A percentile compares a stretch with the other conserved stretches of the same genome.
These are phyloP conservation scores for Bertia moriformis DNA, from an alignment of 2,329 filamentous ascomycete genomes.

Conservation along the genomic window DNA sequence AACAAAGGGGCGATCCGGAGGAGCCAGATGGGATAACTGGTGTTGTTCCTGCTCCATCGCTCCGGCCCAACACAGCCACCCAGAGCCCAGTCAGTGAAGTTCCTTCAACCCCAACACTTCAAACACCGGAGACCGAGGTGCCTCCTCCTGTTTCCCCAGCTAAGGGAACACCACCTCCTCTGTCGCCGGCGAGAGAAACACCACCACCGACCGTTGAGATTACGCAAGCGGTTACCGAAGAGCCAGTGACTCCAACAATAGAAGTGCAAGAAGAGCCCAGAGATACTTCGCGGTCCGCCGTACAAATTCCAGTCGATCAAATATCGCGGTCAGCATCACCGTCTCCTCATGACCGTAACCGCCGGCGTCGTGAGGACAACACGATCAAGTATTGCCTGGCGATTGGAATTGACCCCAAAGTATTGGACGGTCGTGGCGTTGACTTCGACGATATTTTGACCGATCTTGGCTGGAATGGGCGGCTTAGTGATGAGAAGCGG, in stretches of 20 bases:
- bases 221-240: not conserved
- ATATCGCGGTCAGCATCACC: not conserved
- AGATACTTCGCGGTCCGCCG: not conserved
- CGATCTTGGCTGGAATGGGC: constrained; percentile 47
- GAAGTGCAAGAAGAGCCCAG: not conserved
- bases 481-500: constrained; percentile 26
- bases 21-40: constrained; percentile 50
- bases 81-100: not conserved
- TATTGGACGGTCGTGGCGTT: constrained; percentile 44
- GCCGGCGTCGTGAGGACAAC: constrained; percentile 22
- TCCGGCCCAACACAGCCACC: not conserved
- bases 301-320: not conserved
- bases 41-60: constrained; percentile 44
- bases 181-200: not conserved
- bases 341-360: not conserved
- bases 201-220: not conserved
- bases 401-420: constrained; percentile 44
- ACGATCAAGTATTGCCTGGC: constrained; percentile 43
- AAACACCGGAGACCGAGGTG: not conserved
- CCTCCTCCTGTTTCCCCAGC: not conserved
- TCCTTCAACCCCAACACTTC: constrained; percentile 2
- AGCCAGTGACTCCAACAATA: not conserved
- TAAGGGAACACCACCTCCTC: not conserved
- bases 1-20: constrained; percentile 22
- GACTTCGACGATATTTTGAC: constrained; percentile 49